Evolutionary conservation across 2,329 filamentous ascomycete genomes (phyloP), one percentile per base, ranked within the genome.

Genomic region (Phyllosticta ampelicida): DNA sequence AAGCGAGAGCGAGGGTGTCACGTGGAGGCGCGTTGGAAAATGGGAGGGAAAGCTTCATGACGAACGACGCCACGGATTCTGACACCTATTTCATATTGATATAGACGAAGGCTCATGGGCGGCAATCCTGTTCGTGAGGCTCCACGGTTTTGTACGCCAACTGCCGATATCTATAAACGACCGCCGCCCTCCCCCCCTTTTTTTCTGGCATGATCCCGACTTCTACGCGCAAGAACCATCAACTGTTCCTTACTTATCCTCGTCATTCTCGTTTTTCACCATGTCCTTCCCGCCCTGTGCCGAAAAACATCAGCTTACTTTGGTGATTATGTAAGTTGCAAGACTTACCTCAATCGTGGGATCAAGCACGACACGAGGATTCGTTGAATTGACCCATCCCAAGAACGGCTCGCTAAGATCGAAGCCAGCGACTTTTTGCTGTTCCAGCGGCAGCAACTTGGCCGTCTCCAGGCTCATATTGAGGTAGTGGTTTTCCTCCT

Each of bases 401-500:
- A 56, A 26, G 23, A 56, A 50, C 9, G 54, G 54, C 48, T 64
- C 62, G 56, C 62, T 64, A 13, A 63, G 49, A 1, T 62, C 61
- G 53, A 64, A 66, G 2, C 64, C 64, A 21, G 63, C 61, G 44
- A 63, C 61, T 21, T 61, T 53, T 52, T 66, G 62, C 1, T 62
- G 20, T 16, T 36, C n/a, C 2, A 55, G 52, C 3, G 63, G 62
- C 21, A 64, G 51, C 56, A 64, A 52, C 51, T 63, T 60, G 20
- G 66, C 63, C 48, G 62, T 63, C 30, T 65, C 64, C 18, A 65
- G 48, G 28, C 62, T 59, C 20, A 65, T 65, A 3, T 66, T 63
- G 9, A 74, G 63, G 56, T 68, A 73, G 59, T 73, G 70, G 53
- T 74, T 75, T 62, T 75, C 72, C 59, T 74, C 71, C 57, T 72